Conservation (phyloP, 2,329 filamentous ascomycete genomes). For the Trichoderma pleuroti region DNA sequence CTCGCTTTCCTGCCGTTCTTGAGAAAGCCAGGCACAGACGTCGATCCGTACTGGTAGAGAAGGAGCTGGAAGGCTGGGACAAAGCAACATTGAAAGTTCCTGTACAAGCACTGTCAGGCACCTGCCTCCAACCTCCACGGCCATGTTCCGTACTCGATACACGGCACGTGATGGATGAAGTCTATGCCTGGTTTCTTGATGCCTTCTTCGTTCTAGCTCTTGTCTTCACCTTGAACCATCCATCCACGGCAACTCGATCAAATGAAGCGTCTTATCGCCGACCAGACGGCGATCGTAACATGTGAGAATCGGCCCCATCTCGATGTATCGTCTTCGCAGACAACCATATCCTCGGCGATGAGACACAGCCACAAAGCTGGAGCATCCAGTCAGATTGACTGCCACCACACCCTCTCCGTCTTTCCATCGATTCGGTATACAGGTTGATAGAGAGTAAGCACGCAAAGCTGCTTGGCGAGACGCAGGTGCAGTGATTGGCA, state of each 20-base stretch:
- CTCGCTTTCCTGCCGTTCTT: neutral
- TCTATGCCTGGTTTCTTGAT: neutral
- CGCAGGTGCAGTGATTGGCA: neutral
- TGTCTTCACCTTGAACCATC: neutral
- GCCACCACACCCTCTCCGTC: slow-evolving; percentile 9
- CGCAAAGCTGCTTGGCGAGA: neutral
- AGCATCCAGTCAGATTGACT: neutral
- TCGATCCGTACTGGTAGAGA: neutral
- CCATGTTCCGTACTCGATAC: neutral
- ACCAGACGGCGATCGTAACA: neutral
- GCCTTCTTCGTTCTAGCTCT: neutral
- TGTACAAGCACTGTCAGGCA: neutral
- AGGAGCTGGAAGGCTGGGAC: neutral
- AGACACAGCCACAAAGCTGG: neutral
- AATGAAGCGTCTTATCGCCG: neutral
- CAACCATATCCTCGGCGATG: neutral
- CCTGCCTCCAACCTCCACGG: neutral
- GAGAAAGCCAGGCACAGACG: neutral
- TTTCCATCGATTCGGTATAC: neutral
- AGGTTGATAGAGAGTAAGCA: neutral
- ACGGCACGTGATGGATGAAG: neutral
- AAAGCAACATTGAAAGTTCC: neutral
- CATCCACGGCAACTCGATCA: neutral
- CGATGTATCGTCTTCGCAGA: neutral
- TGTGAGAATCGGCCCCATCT: neutral